Evolutionary conservation across 2,329 filamentous ascomycete species (phyloP), one percentile per base, ranked within the genome.

Genomic region (Coleophoma crateriformis): DNA sequence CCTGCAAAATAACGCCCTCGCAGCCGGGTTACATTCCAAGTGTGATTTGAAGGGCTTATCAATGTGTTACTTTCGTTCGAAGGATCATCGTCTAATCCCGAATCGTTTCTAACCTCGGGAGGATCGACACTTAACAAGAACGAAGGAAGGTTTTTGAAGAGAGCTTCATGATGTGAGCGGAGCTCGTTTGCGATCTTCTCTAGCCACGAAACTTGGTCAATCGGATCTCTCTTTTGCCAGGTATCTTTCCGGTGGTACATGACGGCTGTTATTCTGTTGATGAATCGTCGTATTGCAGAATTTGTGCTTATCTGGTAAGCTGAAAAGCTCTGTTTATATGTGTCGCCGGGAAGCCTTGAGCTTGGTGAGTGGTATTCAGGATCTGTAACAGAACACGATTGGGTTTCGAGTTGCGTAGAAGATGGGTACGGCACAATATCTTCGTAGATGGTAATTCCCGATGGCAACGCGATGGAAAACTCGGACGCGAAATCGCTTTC

Each of bases 111-210:
- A 54, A 50, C 15, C 52, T 60, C 2, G 50, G 46, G 7, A 48
- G 47, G 2, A 52, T 54, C 34, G 20, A 19, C 3, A 33, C 48
- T 7, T 0, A 66, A 34, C 0, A 66, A 47, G 2, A 66, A 61
- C 0, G 56, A 56, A 0, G 64, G 64, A 0, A 66, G 45, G 34
- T 61, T 65, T 13, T 47, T 55, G 19, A 66, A 64, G 7, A 66
- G 55, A 1, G 61, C 58, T 4, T 79, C 69, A 55, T 83, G 84
- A 19, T 65, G 68, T 0, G 61, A 61, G 1, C 71, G 65, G 10
- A 84, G 65, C 13, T 61, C 63, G 0, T 64, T 59, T 3, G 71
- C 64, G 3, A 59, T 73, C 11, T 71, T 67, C 0, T 74, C 74
- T 44, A 75, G 53, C 63, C 63, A 66, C 7, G 52, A 51, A 1